Base-by-base conservation (phyloP, 1,284 basidiomycete species). In the Bondarzewia mesenterica region DNA sequence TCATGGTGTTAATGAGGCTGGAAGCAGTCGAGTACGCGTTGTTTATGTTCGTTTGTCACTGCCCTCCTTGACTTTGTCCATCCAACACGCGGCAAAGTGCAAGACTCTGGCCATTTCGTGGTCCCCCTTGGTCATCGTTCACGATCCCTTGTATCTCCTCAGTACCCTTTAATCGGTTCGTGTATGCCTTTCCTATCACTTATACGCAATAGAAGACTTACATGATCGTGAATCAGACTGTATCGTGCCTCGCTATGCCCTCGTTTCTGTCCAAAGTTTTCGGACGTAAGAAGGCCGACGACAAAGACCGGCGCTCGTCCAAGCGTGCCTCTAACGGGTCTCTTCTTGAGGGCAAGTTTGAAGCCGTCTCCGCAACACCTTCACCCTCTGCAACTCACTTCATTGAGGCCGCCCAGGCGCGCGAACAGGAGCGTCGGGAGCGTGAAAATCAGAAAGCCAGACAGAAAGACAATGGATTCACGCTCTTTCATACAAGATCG, bases 261-360 rank as follows among this genome's bases (percentile, higher is more conserved):
- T 81, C 82, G 54, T 84, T 87, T 69, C 66, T 87, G 58, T 78
- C 80, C 65, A 87, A 82, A 61, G 80, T 87, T 57, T 82, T 87
- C 59, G 79, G 80, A 66, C 77, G 84, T 65, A 85, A 78, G 68
- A 85, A 78, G 67, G 72, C 75, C 29, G 70, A 72, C 49, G 78
- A 79, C 55, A 74, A 73, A 54, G 70, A 75, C 42, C n/a, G n/a
- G n/a, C n/a, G n/a, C n/a, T n/a, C 48, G 44, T 35, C 44, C 54
- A 64, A 68, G 52, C 67, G 69, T 50, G 57, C 65, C 46, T 70
- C 71, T 8, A 51, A 50, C 68, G 48, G 68, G 25, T 74, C 78
- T 14, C 65, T 85, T 49, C 72, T 87, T 4, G 84, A 82, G 49
- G 84, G 82, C 52, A 85, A 81, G 63, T 86, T 83, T 59, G 85